Base-by-base conservation (phyloP, 2,329 filamentous ascomycete species). In the Aspergillus tamarii region DNA sequence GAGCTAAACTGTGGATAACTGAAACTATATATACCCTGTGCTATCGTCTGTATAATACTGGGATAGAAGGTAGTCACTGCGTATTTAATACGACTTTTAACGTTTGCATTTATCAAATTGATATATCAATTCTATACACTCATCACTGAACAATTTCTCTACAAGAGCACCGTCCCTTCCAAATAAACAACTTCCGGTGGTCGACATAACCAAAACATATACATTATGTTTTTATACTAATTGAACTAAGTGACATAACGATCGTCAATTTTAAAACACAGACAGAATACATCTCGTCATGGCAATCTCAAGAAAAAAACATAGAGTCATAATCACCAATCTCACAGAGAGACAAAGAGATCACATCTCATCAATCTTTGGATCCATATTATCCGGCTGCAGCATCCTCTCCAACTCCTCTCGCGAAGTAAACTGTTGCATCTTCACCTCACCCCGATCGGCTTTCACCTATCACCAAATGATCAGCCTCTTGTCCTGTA, bases 311-410 rank as follows among this genome's bases (percentile, higher is more conserved):
- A n/a, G 2, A n/a, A 39, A 3, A 3, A 1, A 9, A 7, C 16
- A 19, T 41, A 14, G 2, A 3, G 7, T 19, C 7, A 26, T 36
- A 36, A 36, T 7, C 34, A n/a, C 26, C 19, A 36, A 1, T 48
- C 8, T 4, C 32, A 34, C 34, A 16, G 34, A 16, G 32, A 34
- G 2, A 7, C 14, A 28, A 4, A 3, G 26, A 26, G 21, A 57
- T 59, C 55, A 67, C 64, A 64, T 66, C 54, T 65, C 66, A 56
- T 63, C 53, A 8, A 66, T 41, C 39, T 53, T 65, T 19, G 62
- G 62, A n/a, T 64, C 62, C 48, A 62, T 45, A 2, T 19, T 28
- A 3, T 67, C 66, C 16, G 57, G 61, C 46, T 36, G 46, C 11
- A 64, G 21, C 12, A 50, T 55, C 21, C 30, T 62, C 26, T 67